Conservation (phyloP, 2,329 filamentous ascomycete species). For the Sporothrix dimorphospora region DNA sequence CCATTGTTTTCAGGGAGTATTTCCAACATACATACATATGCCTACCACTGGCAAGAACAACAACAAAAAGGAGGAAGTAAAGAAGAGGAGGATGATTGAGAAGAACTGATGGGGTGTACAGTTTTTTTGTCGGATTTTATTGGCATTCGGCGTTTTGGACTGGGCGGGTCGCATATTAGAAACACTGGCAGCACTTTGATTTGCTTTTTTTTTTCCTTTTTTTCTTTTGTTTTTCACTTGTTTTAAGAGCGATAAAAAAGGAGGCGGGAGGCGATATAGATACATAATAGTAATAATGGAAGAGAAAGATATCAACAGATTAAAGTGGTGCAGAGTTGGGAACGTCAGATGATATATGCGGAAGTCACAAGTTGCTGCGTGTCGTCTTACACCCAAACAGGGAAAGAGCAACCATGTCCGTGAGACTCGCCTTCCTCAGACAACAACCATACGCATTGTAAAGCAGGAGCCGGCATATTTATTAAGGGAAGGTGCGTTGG, state of each 20-base stretch:
- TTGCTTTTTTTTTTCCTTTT: slow-evolving; percentile 7
- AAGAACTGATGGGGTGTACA: not conserved
- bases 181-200: slow-evolving; percentile 3
- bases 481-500: not conserved
- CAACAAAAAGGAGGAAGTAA: not conserved
- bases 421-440: not conserved
- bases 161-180: slow-evolving; percentile 10
- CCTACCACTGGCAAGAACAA: not conserved
- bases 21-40: not conserved
- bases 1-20: not conserved
- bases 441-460: not conserved
- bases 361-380: not conserved
- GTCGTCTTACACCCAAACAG: not conserved
- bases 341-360: not conserved
- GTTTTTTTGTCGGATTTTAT: not conserved
- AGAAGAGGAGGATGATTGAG: not conserved
- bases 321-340: not conserved
- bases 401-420: not conserved
- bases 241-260: not conserved
- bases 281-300: slow-evolving; percentile 23
- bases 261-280: not conserved
- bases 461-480: not conserved
- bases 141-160: slow-evolving; percentile 11
- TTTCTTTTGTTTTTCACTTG: not conserved
- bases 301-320: not conserved